Evolutionary conservation across 2,329 filamentous ascomycete genomes (phyloP).

Genomic region (Alternaria sp.): DNA sequence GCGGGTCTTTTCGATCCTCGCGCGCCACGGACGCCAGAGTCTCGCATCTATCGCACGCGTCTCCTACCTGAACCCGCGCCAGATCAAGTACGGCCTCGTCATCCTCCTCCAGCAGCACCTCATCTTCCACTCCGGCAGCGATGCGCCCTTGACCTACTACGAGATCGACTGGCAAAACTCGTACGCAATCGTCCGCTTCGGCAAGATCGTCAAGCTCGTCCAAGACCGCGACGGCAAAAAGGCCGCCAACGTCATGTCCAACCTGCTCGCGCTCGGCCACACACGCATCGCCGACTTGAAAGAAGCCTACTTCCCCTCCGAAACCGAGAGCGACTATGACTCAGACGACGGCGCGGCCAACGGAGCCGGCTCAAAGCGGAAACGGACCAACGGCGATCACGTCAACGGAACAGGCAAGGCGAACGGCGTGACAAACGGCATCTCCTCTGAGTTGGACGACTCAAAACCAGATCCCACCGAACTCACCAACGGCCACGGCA

Average conservation of each 20-base stretch:
- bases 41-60: constrained; percentile 72
- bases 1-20: constrained; percentile 83
- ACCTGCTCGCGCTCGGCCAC: constrained; percentile 78
- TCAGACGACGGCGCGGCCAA: constrained; percentile 38
- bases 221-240: constrained; percentile 76
- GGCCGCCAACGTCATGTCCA: constrained; percentile 76
- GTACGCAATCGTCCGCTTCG: constrained; percentile 81
- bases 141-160: constrained; percentile 73
- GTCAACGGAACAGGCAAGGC: constrained; percentile 25
- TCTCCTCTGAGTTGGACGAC: constrained; percentile 13
- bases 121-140: constrained; percentile 73
- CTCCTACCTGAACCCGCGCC: constrained; percentile 74
- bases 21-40: constrained; percentile 78
- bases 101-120: constrained; percentile 90
- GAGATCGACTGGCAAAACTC: constrained; percentile 81
- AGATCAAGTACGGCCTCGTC: constrained; percentile 80
- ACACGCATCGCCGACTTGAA: constrained; percentile 73
- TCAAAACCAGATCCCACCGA: constrained; percentile 3
- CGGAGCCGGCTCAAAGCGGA: constrained; percentile 31
- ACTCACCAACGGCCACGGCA: constrained; percentile 16
- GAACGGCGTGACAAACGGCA: constrained; percentile 24
- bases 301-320: constrained; percentile 63
- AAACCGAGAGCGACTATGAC: constrained; percentile 40
- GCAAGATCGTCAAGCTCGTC: constrained; percentile 79
- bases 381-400: constrained; percentile 28